phyloP scores from a whole-genome alignment of 768 basidiomycete species.

The Leccinum broughii region DNA sequence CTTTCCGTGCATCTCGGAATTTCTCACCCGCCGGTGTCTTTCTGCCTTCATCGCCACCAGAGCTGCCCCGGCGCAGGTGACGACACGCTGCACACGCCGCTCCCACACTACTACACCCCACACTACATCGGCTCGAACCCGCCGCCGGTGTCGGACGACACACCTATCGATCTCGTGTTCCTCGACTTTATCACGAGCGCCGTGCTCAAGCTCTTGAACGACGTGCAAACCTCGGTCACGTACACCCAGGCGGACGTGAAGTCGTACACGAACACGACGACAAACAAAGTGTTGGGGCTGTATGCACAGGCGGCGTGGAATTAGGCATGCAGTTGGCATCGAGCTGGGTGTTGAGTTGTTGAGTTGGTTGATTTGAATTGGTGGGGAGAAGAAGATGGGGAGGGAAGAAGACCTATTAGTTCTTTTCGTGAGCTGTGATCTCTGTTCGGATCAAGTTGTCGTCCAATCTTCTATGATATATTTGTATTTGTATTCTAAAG shows the following conservation, averaged over 20 bases:
- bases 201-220: conserved; percentile 56
- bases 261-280: conserved; percentile 50
- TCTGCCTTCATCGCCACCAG: conserved; percentile 30
- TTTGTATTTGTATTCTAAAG: too few relatives aligned
- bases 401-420: background rate
- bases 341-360: background rate
- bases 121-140: conserved; percentile 57
- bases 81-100: conserved; percentile 62
- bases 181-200: conserved; percentile 62
- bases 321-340: conserved; percentile 6
- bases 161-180: conserved; percentile 73
- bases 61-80: conserved; percentile 75
- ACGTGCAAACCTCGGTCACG: conserved; percentile 46
- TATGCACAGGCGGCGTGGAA: conserved; percentile 43
- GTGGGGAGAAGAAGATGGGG: too few relatives aligned
- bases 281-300: conserved; percentile 38
- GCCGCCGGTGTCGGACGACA: conserved; percentile 49
- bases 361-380: background rate
- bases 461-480: too few relatives aligned
- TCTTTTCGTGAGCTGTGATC: background rate
- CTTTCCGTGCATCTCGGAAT: background rate
- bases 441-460: too few relatives aligned
- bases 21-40: background rate
- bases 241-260: conserved; percentile 54
- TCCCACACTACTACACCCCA: conserved; percentile 56